phyloP scores from a whole-genome alignment of 1,139 yeast genomes.

The Lodderomyces oxycetoniae region DNA sequence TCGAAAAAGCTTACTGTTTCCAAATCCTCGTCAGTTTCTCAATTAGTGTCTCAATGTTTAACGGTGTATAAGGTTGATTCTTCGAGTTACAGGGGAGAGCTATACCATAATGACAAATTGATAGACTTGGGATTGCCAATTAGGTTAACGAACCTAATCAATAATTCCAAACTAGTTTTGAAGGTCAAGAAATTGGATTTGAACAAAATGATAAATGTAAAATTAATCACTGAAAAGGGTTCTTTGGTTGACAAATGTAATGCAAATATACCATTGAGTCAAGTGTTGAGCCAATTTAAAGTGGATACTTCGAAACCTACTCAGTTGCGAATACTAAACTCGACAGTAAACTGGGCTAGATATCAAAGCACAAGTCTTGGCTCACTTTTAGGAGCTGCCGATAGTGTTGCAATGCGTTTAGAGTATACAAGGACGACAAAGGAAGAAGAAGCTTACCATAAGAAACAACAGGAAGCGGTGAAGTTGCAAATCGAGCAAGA shows the following conservation, averaged over 20 bases:
- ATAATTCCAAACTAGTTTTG: constrained; percentile 28
- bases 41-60: constrained; percentile 22
- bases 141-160: constrained; percentile 30
- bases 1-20: constrained; percentile 24
- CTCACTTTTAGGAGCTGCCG: constrained; percentile 16
- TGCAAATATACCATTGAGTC: constrained; percentile 11
- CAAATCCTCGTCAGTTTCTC: constrained; percentile 26
- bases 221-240: constrained; percentile 17
- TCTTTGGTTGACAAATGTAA: constrained; percentile 11
- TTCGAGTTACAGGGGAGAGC: constrained; percentile 21
- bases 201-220: constrained; percentile 21
- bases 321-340: constrained; percentile 12
- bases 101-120: constrained; percentile 26
- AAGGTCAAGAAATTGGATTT: constrained; percentile 14
- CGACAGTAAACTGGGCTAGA: constrained; percentile 10
- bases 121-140: constrained; percentile 33
- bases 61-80: constrained; percentile 8
- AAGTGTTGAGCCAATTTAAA: constrained; percentile 15
- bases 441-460: constrained; percentile 7
- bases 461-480: constrained; percentile 21
- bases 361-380: constrained; percentile 13
- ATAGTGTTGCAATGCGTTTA: constrained; percentile 21
- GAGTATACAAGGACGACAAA: constrained; percentile 12
- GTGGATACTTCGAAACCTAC: constrained; percentile 5
- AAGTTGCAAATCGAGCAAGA: neutral